Evolutionary conservation across 2,329 filamentous ascomycete genomes (phyloP), one percentile per base, ranked within the genome.

Genomic region (Metarhizium guizhouense): DNA sequence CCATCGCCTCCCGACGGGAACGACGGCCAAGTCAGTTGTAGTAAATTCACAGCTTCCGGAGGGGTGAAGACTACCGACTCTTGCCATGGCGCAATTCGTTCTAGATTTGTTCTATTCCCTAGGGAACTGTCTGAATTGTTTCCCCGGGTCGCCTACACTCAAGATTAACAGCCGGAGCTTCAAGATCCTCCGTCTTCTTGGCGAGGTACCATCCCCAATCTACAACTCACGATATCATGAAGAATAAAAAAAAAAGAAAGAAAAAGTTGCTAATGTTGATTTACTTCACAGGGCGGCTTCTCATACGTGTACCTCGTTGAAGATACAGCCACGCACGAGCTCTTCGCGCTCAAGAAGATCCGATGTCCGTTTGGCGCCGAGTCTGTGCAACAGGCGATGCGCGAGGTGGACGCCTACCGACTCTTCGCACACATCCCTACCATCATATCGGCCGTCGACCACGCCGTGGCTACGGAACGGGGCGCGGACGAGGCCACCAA

Each of bases 231-330:
- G 34, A 36, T 8, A 1, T 2, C 40, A 2, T 18, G 16, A 10
- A n/a, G 16, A n/a, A 16, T 16, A 1, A 18, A 43, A 43, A 43
- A 43, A 6, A 14, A 43, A 4, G 40, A 18, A 0, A 25, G 25
- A 25, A 3, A 16, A 43, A 18, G 16, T 6, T 14, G 16, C 14
- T 45, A 6, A 45, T 18, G 30, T 48, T 55, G 34, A 42, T 20
- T 13, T 5, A n/a, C 54, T 56, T 3, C 51, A 18, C 56, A 93
- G 87, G 94, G 94, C 69, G 94, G 94, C 67, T 99, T 99, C 78
- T 96, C 91, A 61, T 99, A 97, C 73, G 94, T 99, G 64, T 99
- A 99, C 75, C 88, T 99, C 57, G 94, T 99, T 58, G 89, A 97
- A 78, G 92, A 96, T 71, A 93, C 88, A 51, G 78, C 83, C 54